A percentile compares a stretch with the other conserved stretches of the same genome.
These are phyloP conservation scores for Lentinula lateritia DNA, from an alignment of 768 basidiomycete species.

Conservation along the genomic window DNA sequence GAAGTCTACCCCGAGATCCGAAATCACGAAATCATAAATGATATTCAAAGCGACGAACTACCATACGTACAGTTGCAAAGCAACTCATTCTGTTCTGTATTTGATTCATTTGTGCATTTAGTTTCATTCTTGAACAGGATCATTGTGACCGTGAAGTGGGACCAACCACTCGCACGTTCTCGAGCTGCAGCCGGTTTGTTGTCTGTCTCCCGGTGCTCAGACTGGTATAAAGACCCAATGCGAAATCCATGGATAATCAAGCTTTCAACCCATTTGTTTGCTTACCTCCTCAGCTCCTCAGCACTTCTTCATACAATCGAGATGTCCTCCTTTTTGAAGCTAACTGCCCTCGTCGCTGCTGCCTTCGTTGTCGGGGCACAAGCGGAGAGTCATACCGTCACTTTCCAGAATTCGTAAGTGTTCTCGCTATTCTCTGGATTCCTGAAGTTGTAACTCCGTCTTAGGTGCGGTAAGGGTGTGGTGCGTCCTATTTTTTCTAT, in stretches of 20 bases:
- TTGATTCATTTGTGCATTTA: too few species aligned
- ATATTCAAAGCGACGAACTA: too few species aligned
- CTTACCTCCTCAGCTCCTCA: neutral
- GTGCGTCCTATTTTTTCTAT: neutral
- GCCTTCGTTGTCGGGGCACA: neutral
- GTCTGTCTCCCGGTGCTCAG: neutral
- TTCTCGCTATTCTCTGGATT: neutral
- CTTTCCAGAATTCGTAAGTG: neutral
- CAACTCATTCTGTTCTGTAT: too few species aligned
- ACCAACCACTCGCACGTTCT: neutral
- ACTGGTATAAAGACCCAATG: neutral
- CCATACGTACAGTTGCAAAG: too few species aligned
- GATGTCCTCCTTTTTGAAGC: neutral
- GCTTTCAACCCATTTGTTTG: neutral
- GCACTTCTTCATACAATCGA: neutral
- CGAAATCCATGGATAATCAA: neutral
- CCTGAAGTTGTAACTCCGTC: too few species aligned
- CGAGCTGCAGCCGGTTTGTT: neutral
- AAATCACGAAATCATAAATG: too few species aligned
- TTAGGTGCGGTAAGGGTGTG: neutral
- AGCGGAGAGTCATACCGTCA: slow-evolving; percentile 4
- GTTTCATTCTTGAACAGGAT: too few species aligned
- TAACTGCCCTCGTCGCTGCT: neutral
- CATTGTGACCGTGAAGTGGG: too few species aligned
- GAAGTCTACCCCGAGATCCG: too few species aligned